Evolutionary conservation across 1,284 basidiomycete species (phyloP), one percentile per base, ranked within the genome.

Genomic region (Stygiomarasmius scandens): DNA sequence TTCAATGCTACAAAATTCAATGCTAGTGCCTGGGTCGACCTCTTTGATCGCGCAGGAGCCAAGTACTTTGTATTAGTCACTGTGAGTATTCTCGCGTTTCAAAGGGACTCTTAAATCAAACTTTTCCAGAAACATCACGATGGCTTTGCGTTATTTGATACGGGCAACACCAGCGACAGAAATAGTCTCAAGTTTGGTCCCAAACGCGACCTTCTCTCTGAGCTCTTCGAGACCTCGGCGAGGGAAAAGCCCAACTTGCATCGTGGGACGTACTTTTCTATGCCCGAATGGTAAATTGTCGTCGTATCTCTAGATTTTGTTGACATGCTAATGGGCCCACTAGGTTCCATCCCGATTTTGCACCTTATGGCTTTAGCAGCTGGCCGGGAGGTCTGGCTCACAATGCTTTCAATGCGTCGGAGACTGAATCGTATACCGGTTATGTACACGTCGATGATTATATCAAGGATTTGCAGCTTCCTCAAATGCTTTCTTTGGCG

Each of bases 1-100:
- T 86, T 84, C 64, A 82, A 74, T 0, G 82, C 80, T 1, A 70
- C 71, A 1, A 75, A 77, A 52, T 86, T 81, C 70, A 78, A 84
- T 49, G 76, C 84, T 1, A 77, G 74, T 34, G 71, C 71, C 44
- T 86, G 84, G 84, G 62, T 85, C 0, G 76, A 84, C 59, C 60
- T 86, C 10, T 78, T 87, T 51, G 77, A 77, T 27, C 72, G 73
- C 24, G 80, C 83, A 0, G 85, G 85, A 1, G 84, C 85, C 1
- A 83, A 81, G 61, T 87, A 87, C 60, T 85, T 86, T 62, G 83
- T 87, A 16, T 70, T 84, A 34, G 81, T 83, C 19, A 79, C 83
- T 5, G 81, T 79, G 41, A 11, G 74, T 62, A 10, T 16, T 49
- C 45, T 20, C 29, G 29, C 29, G 6, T 24, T 51, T 34, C 3